phyloP scores from a whole-genome alignment of 345 rosid species.

The Balakata baccata region DNA sequence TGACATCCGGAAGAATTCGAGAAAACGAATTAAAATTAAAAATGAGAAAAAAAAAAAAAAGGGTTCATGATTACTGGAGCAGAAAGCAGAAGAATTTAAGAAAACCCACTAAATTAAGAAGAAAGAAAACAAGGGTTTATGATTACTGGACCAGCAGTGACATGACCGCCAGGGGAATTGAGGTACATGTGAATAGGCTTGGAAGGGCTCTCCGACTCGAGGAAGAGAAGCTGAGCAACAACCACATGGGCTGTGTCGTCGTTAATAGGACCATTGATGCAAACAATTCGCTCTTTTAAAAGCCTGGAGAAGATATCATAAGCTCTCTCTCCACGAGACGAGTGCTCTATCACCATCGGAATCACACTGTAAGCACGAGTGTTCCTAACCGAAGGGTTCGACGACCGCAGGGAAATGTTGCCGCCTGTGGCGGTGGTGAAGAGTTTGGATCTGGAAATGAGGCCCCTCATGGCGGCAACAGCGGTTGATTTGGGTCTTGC shows the following conservation, averaged over 20 bases:
- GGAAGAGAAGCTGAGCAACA: slow-evolving; percentile 96
- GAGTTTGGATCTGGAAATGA: slow-evolving; percentile 25
- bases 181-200: slow-evolving; percentile 98
- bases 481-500: not conserved
- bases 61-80: too few species aligned
- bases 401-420: too few species aligned
- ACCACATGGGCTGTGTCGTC: slow-evolving; percentile 94
- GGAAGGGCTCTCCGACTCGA: slow-evolving; percentile 94
- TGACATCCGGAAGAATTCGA: too few species aligned
- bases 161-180: slow-evolving; percentile 96
- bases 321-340: slow-evolving; percentile 96
- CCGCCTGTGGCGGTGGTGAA: not conserved
- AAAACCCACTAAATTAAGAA: not conserved
- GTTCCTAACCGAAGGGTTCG: not conserved
- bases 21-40: not conserved
- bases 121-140: not conserved
- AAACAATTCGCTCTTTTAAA: slow-evolving; percentile 86
- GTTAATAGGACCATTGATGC: slow-evolving; percentile 87
- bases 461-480: slow-evolving; percentile 18
- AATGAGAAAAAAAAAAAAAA: not conserved
- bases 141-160: slow-evolving; percentile 68
- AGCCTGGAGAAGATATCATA: slow-evolving; percentile 94
- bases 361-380: slow-evolving; percentile 59
- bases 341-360: slow-evolving; percentile 97
- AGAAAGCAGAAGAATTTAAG: not conserved